Evolutionary conservation across 1,284 basidiomycete species (phyloP), one percentile per base, ranked within the genome.

Genomic region (Veloporphyrellus conicus): DNA sequence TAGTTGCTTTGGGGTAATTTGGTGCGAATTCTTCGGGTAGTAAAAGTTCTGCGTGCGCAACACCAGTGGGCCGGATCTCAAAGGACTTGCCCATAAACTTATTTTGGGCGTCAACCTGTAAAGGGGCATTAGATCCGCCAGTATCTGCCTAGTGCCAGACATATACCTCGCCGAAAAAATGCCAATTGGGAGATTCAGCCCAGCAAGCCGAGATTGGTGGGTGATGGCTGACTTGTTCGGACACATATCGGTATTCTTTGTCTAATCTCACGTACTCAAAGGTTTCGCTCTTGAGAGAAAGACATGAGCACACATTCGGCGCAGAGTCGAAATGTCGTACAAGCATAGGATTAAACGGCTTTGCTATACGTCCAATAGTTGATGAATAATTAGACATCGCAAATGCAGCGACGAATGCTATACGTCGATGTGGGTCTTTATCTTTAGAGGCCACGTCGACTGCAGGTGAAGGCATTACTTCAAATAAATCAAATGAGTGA

Each of bases 341-440:
- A 47, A 92, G 79, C 86, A 92, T 90, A 4, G 90, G 90, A 63
- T 95, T 94, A 71, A 94, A 94, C 1, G 92, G 93, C 68, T 95
- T 94, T n/a, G 92, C 92, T 51, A 96, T 93, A 32, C 93, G 80
- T 4, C 91, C 90, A 56, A 96, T 92, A 1, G 95, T 98, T 23
- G 90, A 93, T 11, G 90, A 93, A 71, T 99, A 98, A 71, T 98
- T 98, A 34, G 89, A 92, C 91, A 96, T 96, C 2, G 93, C 95
- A 68, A 98, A 99, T 0, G 93, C 95, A 11, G 90, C 93, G 4
- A 99, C 93, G 61, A 87, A 99, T 0, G 93, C 93, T 49, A 97
- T 83, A 7, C 95, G 82, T 48, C 84, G 81, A 40, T 88, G 78
- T 6, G 90, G 82, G 61, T 96, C 91, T 29, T 68, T 63, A 62